Evolutionary conservation across 257 asterid genomes (phyloP), one percentile per base, ranked within the genome.

Genomic region (Nicotiana paniculata): DNA sequence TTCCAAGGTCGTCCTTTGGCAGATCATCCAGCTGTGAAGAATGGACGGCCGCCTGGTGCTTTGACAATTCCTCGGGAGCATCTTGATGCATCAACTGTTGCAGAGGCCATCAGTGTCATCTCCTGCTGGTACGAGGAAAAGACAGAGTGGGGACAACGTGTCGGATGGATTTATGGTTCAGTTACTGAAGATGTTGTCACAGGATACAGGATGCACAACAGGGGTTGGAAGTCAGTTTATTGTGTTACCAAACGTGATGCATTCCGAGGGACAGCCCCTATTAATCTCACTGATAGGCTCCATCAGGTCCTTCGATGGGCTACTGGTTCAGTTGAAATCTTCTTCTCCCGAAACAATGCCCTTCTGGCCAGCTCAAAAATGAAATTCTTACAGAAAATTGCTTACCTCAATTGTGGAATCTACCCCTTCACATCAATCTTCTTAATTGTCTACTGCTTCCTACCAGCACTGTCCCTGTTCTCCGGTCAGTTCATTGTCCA

Each of bases 281-380:
- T 92, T 81, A 92, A 92, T 83, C 93, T 92, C 54, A 92, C 96
- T 0, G 96, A 92, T 66, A 67, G 96, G 84, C 96, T 92, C 81
- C 96, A 92, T 67, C 94, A 92, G 85, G 96, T 92, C 83, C 93
- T 92, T 43, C 94, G 96, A 0, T 92, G 96, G 96, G 96, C 96
- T 13, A 92, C 96, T 8, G 96, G 96, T n/a, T 92, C 96, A 0
- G 96, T 92, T 18, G 96, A 92, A 81, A 92, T 92, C 33, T 92
- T 92, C 88, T 92, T 92, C 83, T 92, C 96, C 0, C 86, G 96
- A 15, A 92, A 92, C 88, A 92, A 92, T 26, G 96, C 96, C 0
- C 86, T 92, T 24, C 61, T 92, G 12, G 93, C 94, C 1, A 88
- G 90, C 85, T 82, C 96, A 26, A 88, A 69, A 81, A 89, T 92